These are phyloP conservation scores for Aspergillus nomiae DNA, from an alignment of 2,329 filamentous ascomycete species.

Conservation along the genomic window DNA sequence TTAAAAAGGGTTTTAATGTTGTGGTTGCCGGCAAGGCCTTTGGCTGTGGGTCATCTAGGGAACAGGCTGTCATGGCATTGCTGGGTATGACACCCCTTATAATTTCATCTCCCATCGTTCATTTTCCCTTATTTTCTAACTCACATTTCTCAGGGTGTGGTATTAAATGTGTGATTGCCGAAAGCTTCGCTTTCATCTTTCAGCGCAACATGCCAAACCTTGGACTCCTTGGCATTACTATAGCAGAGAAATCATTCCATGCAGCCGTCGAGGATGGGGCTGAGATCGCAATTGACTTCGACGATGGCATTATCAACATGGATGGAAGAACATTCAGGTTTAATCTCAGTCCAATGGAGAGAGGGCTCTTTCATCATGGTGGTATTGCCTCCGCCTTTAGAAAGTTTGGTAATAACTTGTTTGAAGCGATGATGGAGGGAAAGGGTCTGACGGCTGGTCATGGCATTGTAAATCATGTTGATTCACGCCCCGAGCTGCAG, in stretches of 20 bases:
- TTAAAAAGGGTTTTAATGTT: slow-evolving; percentile 40
- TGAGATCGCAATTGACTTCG: slow-evolving; percentile 42
- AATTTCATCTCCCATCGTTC: not conserved
- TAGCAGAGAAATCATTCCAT: slow-evolving; percentile 44
- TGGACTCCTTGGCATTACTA: slow-evolving; percentile 47
- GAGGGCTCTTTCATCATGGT: slow-evolving; percentile 38
- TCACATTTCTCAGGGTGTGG: slow-evolving; percentile 16
- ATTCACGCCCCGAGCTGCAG: not conserved
- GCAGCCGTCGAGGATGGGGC: slow-evolving; percentile 36
- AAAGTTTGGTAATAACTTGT: slow-evolving; percentile 40
- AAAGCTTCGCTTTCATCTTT: slow-evolving; percentile 52
- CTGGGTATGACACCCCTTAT: slow-evolving; percentile 24
- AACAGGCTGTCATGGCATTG: slow-evolving; percentile 47
- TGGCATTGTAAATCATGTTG: not conserved
- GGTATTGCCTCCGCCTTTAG: slow-evolving; percentile 45
- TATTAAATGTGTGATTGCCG: slow-evolving; percentile 48
- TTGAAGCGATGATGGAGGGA: slow-evolving; percentile 25
- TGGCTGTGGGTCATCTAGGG: slow-evolving; percentile 49
- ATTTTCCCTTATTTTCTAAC: not conserved
- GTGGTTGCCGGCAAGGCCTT: slow-evolving; percentile 51
- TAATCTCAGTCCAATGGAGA: slow-evolving; percentile 43
- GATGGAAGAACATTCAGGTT: slow-evolving; percentile 34
- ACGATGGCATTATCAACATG: slow-evolving; percentile 21
- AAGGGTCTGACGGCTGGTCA: not conserved
- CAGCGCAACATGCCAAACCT: slow-evolving; percentile 49